Evolutionary conservation across 768 basidiomycete species (phyloP), one percentile per base, ranked within the genome.

Genomic region (Kwoniella botswanensis): DNA sequence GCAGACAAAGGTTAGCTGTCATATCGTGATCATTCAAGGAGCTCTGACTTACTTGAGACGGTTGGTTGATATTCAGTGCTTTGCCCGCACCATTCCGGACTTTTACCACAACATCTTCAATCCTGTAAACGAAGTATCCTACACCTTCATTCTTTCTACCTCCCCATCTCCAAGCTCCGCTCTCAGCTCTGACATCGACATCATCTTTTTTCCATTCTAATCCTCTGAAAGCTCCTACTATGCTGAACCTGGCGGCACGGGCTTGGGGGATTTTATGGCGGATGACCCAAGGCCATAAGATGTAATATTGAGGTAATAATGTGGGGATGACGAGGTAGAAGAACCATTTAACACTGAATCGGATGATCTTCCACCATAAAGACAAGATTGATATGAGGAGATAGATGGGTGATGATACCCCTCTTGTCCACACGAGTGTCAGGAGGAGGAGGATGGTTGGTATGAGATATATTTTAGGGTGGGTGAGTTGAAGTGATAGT

Each of bases 131-230:
- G 15, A 76, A 22, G 56, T 71, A 57, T 26, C 78, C 76, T 11
- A 61, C 58, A 5, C 71, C 68, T 3, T 70, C 71, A 22, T 54
- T 72, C 24, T 75, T 71, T 58, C 63, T 44, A 3, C 78, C 72
- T 1, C 78, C 76, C 74, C 73, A 76, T 6, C 60, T 60, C 74
- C 73, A 77, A 24, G 68, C 68, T 7, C 68, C 66, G 22, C 73
- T 59, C 59, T 80, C 78, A 9, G 79, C 55, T 62, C 71, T 56
- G n/a, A 80, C 29, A 4, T 13, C 26, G n/a, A 71, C 15, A 4
- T 60, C 12, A 22, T 52, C 53, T 2, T 56, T 42, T 9, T 74
- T 53, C 79, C 80, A 82, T 75, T 83, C 82, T 21, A 83, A 41
- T 0, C 75, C 80, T 18, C 73, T 54, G 10, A 74, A 72, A 7